Percentiles rank a stretch among this genome's conserved stretches.
Evolutionary conservation across 148 eudicot genomes (phyloP).

Genomic region (Vaccinium vitisidaea): DNA sequence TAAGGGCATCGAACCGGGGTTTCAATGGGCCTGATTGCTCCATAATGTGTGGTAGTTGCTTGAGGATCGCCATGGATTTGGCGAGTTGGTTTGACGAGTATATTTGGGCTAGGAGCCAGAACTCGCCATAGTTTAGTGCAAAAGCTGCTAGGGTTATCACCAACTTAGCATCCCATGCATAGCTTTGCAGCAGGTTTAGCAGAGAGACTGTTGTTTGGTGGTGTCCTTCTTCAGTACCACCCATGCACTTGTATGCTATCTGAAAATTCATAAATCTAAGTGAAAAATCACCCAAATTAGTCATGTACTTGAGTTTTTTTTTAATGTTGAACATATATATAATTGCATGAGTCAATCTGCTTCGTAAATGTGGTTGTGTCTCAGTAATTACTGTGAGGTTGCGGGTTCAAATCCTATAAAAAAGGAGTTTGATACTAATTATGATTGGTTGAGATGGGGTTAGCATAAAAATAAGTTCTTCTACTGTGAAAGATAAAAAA

Average conservation of each 20-base stretch:
- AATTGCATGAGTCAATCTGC: neutral
- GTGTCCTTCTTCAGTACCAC: slow-evolving; percentile 28
- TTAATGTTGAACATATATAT: neutral
- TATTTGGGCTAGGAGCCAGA: slow-evolving; percentile 30
- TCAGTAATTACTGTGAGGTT: too few species aligned
- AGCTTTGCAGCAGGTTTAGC: slow-evolving; percentile 18
- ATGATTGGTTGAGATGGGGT: too few species aligned
- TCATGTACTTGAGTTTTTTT: too few species aligned
- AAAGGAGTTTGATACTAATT: too few species aligned
- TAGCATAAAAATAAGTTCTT: too few species aligned
- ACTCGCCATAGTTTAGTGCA: slow-evolving; percentile 31
- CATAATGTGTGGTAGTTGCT: slow-evolving; percentile 23
- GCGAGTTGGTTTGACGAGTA: slow-evolving; percentile 30
- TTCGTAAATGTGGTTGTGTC: neutral
- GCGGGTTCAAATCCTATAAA: too few species aligned
- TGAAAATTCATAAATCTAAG: slow-evolving; percentile 5
- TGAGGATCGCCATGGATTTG: slow-evolving; percentile 31
- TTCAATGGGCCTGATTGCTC: slow-evolving; percentile 24
- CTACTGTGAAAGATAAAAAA: too few species aligned
- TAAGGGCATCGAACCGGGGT: slow-evolving; percentile 26
- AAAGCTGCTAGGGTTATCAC: slow-evolving; percentile 31
- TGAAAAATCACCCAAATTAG: neutral
- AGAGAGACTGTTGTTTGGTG: slow-evolving; percentile 21
- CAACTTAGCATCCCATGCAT: slow-evolving; percentile 33
- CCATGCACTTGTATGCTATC: slow-evolving; percentile 38